Conservation (phyloP, 2,329 filamentous ascomycete genomes). For the Aspergillus brasiliensis region DNA sequence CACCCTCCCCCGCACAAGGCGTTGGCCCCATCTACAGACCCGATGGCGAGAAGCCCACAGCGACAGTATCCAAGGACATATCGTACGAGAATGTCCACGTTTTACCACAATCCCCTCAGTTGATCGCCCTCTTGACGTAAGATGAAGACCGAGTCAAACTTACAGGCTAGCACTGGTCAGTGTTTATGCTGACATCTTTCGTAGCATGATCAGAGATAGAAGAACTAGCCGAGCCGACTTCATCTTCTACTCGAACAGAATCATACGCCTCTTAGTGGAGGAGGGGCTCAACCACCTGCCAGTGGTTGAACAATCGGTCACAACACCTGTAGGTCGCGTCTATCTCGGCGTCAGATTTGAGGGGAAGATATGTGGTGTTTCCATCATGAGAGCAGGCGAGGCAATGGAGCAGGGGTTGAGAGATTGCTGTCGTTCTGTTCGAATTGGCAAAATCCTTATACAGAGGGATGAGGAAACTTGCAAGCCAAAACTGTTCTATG, state of each 20-base stretch:
- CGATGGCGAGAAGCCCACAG: slow-evolving; percentile 76
- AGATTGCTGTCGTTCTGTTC: slow-evolving; percentile 95
- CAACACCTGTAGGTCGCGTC: slow-evolving; percentile 82
- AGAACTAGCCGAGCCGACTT: slow-evolving; percentile 91
- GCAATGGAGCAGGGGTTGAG: slow-evolving; percentile 97
- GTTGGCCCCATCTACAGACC: slow-evolving; percentile 80
- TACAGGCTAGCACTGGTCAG: neutral
- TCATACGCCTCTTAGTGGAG: slow-evolving; percentile 93
- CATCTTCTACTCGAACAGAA: slow-evolving; percentile 98
- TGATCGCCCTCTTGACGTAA: slow-evolving; percentile 96
- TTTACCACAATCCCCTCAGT: slow-evolving; percentile 88
- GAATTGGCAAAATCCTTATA: slow-evolving; percentile 98
- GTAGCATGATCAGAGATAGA: slow-evolving; percentile 91
- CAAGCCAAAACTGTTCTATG: slow-evolving; percentile 91
- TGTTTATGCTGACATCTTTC: slow-evolving; percentile 8
- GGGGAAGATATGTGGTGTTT: slow-evolving; percentile 97
- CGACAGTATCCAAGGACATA: slow-evolving; percentile 84
- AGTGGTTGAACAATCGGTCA: slow-evolving; percentile 83
- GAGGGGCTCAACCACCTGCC: slow-evolving; percentile 97
- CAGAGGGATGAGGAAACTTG: slow-evolving; percentile 95
- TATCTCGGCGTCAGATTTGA: slow-evolving; percentile 94
- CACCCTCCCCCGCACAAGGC: slow-evolving; percentile 59
- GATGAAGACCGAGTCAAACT: slow-evolving; percentile 41
- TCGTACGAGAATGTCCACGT: slow-evolving; percentile 85
- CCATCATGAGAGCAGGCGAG: slow-evolving; percentile 97